Evolutionary conservation across 1,139 yeast species (phyloP).

Genomic region (Kluyveromyces sp.): DNA sequence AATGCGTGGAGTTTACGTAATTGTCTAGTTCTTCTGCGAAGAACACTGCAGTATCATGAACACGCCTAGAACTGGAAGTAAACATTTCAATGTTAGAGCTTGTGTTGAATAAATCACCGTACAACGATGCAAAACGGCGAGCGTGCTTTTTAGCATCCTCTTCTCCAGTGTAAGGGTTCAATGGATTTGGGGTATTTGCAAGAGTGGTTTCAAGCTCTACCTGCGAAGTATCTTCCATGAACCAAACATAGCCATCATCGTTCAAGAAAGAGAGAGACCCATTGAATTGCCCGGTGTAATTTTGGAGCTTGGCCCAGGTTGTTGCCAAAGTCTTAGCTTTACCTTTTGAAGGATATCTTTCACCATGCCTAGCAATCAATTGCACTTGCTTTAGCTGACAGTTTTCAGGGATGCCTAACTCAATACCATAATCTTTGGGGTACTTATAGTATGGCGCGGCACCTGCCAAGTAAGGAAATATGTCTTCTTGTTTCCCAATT

Average conservation of each 20-base stretch:
- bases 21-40: constrained; percentile 6
- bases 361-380: constrained; percentile 61
- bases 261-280: constrained; percentile 35
- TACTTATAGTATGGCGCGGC: constrained; percentile 38
- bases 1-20: constrained; percentile 11
- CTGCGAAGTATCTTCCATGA: constrained; percentile 19
- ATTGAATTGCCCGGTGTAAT: constrained; percentile 18
- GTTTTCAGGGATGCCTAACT: constrained; percentile 38
- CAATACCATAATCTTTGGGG: constrained; percentile 36
- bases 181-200: constrained; percentile 11
- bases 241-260: constrained; percentile 33
- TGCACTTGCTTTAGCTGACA: constrained; percentile 59
- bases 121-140: background rate
- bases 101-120: background rate
- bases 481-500: too few relatives aligned
- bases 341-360: constrained; percentile 47
- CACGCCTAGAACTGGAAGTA: constrained; percentile 9
- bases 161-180: constrained; percentile 18
- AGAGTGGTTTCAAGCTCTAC: constrained; percentile 24
- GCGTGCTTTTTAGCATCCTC: constrained; percentile 16
- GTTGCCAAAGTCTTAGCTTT: constrained; percentile 22
- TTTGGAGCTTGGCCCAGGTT: constrained; percentile 21
- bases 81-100: constrained; percentile 7
- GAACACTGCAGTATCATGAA: constrained; percentile 12
- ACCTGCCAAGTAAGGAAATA: constrained; percentile 33